A percentile compares a stretch with the other conserved stretches of the same genome.
These are phyloP conservation scores for Phaeosphaeria sp. DNA, from an alignment of 2,329 filamentous ascomycete genomes.

Conservation along the genomic window DNA sequence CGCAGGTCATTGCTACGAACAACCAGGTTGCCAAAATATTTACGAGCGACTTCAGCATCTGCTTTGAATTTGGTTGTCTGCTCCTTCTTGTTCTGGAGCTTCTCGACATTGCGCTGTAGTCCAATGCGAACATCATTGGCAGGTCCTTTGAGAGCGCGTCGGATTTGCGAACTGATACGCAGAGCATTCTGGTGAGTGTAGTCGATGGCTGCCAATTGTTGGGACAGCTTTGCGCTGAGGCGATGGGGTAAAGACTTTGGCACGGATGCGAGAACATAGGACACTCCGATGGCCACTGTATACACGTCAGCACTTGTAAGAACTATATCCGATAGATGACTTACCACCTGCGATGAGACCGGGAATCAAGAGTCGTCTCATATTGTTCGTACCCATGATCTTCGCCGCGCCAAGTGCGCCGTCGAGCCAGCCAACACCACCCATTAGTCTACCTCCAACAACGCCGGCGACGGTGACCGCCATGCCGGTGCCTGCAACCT, in stretches of 20 bases:
- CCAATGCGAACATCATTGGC: conserved; percentile 84
- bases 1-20: conserved; percentile 62
- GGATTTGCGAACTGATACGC: conserved; percentile 84
- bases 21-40: conserved; percentile 89
- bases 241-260: conserved; percentile 87
- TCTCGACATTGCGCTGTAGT: conserved; percentile 84
- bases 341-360: conserved; percentile 79
- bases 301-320: conserved; percentile 10
- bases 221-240: conserved; percentile 82
- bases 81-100: conserved; percentile 77
- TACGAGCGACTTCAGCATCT: conserved; percentile 85
- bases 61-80: conserved; percentile 81
- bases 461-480: conserved; percentile 90
- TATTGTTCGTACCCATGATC: conserved; percentile 79
- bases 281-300: conserved; percentile 73
- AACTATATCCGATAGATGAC: conserved; percentile 44
- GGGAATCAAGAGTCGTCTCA: conserved; percentile 81
- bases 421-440: conserved; percentile 88
- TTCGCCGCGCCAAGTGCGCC: conserved; percentile 82
- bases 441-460: conserved; percentile 79
- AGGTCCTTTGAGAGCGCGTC: conserved; percentile 86
- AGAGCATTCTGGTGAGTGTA: conserved; percentile 89
- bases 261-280: conserved; percentile 85
- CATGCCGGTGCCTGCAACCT: conserved; percentile 92
- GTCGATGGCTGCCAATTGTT: conserved; percentile 80